phyloP scores from a whole-genome alignment of 1,139 yeast genomes.

The Taphrina pruni region DNA sequence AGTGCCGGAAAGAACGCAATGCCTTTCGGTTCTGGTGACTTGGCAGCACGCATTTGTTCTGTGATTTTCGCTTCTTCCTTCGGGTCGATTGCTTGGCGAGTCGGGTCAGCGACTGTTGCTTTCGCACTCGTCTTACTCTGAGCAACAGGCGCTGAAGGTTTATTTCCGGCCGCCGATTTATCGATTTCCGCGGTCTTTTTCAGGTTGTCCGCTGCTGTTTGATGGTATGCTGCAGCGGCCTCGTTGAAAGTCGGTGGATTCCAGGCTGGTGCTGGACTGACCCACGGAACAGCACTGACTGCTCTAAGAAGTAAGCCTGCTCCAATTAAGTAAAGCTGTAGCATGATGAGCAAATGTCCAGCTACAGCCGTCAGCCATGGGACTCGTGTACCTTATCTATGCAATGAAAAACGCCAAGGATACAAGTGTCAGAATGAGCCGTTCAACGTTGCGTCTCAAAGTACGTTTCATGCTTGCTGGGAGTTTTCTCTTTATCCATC shows the following conservation, averaged over 20 bases:
- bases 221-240: conserved; percentile 19
- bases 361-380: background rate
- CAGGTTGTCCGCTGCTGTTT: conserved; percentile 8
- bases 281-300: conserved; percentile 22
- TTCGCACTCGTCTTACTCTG: background rate
- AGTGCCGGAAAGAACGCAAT: conserved; percentile 7
- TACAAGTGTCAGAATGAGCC: conserved; percentile 1
- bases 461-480: background rate
- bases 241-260: background rate
- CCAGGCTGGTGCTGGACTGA: conserved; percentile 10
- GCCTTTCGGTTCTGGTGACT: conserved; percentile 21
- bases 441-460: conserved; percentile 1
- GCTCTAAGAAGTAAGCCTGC: background rate
- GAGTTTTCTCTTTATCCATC: no score
- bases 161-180: background rate
- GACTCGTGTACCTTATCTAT: no score
- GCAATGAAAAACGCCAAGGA: background rate
- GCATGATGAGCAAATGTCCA: background rate
- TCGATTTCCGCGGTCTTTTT: background rate
- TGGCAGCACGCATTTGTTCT: conserved; percentile 6
- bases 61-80: conserved; percentile 10
- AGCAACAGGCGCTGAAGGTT: conserved; percentile 1
- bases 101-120: background rate
- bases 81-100: background rate
- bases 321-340: background rate